Evolutionary conservation across 139 green algal genomes (phyloP).

Genomic region (Microglena sp.): DNA sequence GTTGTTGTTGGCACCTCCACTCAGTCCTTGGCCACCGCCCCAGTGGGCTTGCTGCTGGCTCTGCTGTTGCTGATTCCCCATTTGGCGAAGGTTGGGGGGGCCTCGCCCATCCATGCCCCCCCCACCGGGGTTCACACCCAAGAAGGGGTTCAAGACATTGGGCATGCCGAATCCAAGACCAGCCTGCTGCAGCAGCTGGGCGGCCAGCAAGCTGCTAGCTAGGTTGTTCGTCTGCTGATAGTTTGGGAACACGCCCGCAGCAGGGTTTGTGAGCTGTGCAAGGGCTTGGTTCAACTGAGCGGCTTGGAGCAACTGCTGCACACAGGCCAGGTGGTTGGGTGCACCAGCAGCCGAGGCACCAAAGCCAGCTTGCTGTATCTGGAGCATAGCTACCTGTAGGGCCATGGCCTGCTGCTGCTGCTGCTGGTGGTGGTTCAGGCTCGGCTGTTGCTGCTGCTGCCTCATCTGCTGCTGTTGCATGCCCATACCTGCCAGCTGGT

Average conservation of each 20-base stretch:
- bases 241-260: too few species aligned
- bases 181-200: slow-evolving; percentile 28
- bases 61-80: not conserved
- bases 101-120: too few species aligned
- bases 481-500: too few species aligned
- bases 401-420: slow-evolving; percentile 22
- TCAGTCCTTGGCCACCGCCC: not conserved
- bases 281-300: slow-evolving; percentile 5
- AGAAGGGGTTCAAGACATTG: too few species aligned
- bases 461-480: too few species aligned
- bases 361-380: not conserved
- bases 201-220: not conserved
- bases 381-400: not conserved
- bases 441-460: too few species aligned
- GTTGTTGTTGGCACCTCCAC: not conserved
- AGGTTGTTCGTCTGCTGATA: too few species aligned
- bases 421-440: too few species aligned
- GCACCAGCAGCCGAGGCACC: not conserved
- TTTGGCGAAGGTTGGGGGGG: too few species aligned
- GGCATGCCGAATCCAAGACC: slow-evolving; percentile 10
- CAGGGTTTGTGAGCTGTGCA: not conserved
- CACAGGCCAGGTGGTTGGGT: not conserved
- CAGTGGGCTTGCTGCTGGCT: slow-evolving; percentile 1
- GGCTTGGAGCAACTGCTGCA: slow-evolving; percentile 8
- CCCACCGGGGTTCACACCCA: too few species aligned